A percentile compares a stretch with the other conserved stretches of the same genome.
These are phyloP conservation scores for Pisolithus thermaeus DNA, from an alignment of 1,284 basidiomycete genomes.

Conservation along the genomic window DNA sequence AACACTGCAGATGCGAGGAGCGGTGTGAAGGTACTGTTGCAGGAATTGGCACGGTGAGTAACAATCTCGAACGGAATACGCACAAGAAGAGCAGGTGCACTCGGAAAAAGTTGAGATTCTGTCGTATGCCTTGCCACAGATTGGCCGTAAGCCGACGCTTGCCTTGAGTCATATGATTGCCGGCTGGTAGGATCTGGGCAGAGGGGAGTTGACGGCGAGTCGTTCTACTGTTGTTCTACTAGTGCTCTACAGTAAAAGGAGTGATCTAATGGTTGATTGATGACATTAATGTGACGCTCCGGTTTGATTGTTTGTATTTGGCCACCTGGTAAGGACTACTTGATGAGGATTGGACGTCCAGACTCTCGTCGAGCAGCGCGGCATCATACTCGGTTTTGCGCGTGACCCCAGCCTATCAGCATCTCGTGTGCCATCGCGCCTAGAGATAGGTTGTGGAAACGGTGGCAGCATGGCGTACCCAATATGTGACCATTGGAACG, in stretches of 20 bases:
- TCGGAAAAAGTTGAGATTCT: conserved; percentile 67
- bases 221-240: no score
- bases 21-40: conserved; percentile 65
- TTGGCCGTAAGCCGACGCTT: not conserved
- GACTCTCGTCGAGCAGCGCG: conserved; percentile 41
- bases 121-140: conserved; percentile 30
- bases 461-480: not conserved
- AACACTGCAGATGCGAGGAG: conserved; percentile 69
- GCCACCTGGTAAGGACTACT: no score
- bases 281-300: no score
- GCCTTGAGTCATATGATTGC: conserved; percentile 10
- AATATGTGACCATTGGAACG: not conserved
- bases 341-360: no score
- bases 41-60: conserved; percentile 18
- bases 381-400: conserved; percentile 74
- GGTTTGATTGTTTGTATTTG: no score
- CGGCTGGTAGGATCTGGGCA: no score
- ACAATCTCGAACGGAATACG: conserved; percentile 15
- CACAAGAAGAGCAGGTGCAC: conserved; percentile 54
- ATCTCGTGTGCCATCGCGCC: conserved; percentile 17
- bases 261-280: no score
- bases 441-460: conserved; percentile 17
- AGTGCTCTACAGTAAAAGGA: no score
- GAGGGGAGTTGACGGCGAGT: no score
- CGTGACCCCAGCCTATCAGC: conserved; percentile 34